phyloP scores from a whole-genome alignment of 495 filamentous ascomycete species.

The Xylaria venustula region DNA sequence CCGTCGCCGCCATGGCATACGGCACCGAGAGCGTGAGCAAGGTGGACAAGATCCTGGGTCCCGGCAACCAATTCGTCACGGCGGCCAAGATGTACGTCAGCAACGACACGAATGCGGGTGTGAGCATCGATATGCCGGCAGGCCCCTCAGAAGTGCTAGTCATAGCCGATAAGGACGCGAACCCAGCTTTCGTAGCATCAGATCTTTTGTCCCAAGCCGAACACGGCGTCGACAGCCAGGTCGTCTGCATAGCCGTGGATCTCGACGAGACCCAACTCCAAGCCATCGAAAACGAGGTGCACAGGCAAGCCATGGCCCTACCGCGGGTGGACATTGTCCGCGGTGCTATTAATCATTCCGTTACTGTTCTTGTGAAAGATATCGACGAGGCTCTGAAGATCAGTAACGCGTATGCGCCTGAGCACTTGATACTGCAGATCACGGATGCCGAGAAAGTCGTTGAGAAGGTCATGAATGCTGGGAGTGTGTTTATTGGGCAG shows the following conservation, averaged over 20 bases:
- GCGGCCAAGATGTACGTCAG: conserved; percentile 96
- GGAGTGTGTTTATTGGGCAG: conserved; percentile 88
- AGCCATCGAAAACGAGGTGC: conserved; percentile 88
- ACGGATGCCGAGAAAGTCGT: conserved; percentile 69
- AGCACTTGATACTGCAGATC: conserved; percentile 93
- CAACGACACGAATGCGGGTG: conserved; percentile 92
- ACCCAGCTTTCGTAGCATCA: conserved; percentile 92
- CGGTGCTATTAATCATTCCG: conserved; percentile 85
- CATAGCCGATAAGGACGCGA: conserved; percentile 84
- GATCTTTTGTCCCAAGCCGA: conserved; percentile 95
- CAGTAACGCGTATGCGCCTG: conserved; percentile 94
- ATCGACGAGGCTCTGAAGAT: conserved; percentile 81
- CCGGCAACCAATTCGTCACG: conserved; percentile 97
- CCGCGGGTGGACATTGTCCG: conserved; percentile 91
- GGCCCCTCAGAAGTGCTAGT: conserved; percentile 96
- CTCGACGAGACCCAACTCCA: conserved; percentile 66
- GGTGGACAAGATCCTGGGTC: conserved; percentile 98
- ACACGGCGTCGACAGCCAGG: conserved; percentile 93
- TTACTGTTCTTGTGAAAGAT: conserved; percentile 78
- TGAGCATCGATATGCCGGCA: conserved; percentile 98
- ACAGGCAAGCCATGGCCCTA: conserved; percentile 82
- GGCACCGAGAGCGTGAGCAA: conserved; percentile 84
- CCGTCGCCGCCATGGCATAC: conserved; percentile 86
- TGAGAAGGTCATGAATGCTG: conserved; percentile 84
- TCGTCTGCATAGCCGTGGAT: conserved; percentile 84